Conservation (phyloP, 352 stramenopile species). For the Phytophthora capsici region DNA sequence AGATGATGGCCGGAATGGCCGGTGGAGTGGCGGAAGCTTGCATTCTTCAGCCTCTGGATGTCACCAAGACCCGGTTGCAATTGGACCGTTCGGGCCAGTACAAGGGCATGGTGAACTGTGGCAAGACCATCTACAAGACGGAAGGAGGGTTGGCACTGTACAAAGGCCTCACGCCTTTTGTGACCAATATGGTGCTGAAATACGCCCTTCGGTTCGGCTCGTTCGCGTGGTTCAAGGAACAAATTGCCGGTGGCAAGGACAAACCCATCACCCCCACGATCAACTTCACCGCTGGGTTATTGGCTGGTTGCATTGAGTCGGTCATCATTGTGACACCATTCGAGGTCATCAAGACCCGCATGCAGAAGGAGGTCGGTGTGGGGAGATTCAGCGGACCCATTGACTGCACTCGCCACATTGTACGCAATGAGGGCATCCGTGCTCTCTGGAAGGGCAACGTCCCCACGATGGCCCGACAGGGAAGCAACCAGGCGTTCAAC, state of each 20-base stretch:
- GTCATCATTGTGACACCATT: slow-evolving; percentile 97
- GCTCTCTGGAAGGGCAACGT: slow-evolving; percentile 97
- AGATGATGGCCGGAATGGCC: slow-evolving; percentile 88
- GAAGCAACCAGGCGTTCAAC: slow-evolving; percentile 98
- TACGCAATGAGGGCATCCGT: slow-evolving; percentile 92
- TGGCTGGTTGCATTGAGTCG: slow-evolving; percentile 95
- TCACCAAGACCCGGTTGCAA: slow-evolving; percentile 89
- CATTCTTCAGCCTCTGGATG: slow-evolving; percentile 82
- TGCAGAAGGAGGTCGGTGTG: slow-evolving; percentile 94
- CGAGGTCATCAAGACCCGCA: slow-evolving; percentile 98
- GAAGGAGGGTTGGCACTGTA: slow-evolving; percentile 81
- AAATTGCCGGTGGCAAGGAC: slow-evolving; percentile 76
- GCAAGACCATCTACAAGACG: slow-evolving; percentile 80
- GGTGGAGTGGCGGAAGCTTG: slow-evolving; percentile 88
- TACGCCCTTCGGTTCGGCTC: slow-evolving; percentile 89
- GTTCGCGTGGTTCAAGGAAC: slow-evolving; percentile 89
- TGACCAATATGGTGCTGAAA: slow-evolving; percentile 92
- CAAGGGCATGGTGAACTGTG: slow-evolving; percentile 87
- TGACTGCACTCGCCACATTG: slow-evolving; percentile 93
- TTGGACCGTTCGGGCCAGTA: slow-evolving; percentile 79
- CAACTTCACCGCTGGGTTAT: slow-evolving; percentile 91
- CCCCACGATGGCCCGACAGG: slow-evolving; percentile 97
- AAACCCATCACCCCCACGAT: slow-evolving; percentile 72
- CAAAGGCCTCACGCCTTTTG: slow-evolving; percentile 86
- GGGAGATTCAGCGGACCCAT: slow-evolving; percentile 91